A percentile compares a stretch with the other conserved stretches of the same genome.
Evolutionary conservation across 2,329 filamentous ascomycete species (phyloP).

Genomic region (Pyrenophora graminea): DNA sequence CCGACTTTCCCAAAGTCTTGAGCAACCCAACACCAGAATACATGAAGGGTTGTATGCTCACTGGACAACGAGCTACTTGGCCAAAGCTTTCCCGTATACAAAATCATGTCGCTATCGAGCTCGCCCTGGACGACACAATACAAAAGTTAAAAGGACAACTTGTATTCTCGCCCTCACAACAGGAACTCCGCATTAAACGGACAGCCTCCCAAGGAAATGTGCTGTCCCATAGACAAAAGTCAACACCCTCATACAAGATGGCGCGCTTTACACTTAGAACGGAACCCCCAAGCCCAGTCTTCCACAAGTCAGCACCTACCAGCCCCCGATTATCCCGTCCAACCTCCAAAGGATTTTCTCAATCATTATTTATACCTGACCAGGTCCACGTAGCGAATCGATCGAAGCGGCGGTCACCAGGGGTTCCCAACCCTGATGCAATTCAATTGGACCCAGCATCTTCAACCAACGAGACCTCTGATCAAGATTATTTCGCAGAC

Average conservation of each 20-base stretch:
- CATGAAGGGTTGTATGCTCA: conserved; percentile 76
- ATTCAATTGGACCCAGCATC: conserved; percentile 31
- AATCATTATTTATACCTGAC: conserved; percentile 14
- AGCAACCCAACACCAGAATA: conserved; percentile 85
- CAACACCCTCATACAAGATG: conserved; percentile 27
- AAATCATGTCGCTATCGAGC: conserved; percentile 85
- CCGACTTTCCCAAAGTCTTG: conserved; percentile 75
- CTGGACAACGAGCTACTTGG: conserved; percentile 88
- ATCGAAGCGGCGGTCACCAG: conserved; percentile 1
- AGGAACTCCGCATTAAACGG: conserved; percentile 40
- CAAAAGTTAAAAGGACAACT: conserved; percentile 69
- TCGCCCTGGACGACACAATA: conserved; percentile 78
- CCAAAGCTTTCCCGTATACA: conserved; percentile 83
- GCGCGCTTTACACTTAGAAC: conserved; percentile 26
- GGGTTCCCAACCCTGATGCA: conserved; percentile 4
- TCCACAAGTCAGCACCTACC: conserved; percentile 21
- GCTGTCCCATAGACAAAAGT: conserved; percentile 13
- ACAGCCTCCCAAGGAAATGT: conserved; percentile 36
- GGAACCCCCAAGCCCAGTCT: conserved; percentile 25
- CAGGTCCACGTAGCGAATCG: conserved; percentile 18
- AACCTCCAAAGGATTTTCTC: conserved; percentile 10
- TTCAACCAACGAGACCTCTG: conserved; percentile 38
- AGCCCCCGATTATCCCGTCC: conserved; percentile 24
- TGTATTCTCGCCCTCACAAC: conserved; percentile 69
- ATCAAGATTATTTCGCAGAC: conserved; percentile 39